These are phyloP conservation scores for Colletotrichum sp. DNA, from an alignment of 2,329 filamentous ascomycete species.

Conservation along the genomic window DNA sequence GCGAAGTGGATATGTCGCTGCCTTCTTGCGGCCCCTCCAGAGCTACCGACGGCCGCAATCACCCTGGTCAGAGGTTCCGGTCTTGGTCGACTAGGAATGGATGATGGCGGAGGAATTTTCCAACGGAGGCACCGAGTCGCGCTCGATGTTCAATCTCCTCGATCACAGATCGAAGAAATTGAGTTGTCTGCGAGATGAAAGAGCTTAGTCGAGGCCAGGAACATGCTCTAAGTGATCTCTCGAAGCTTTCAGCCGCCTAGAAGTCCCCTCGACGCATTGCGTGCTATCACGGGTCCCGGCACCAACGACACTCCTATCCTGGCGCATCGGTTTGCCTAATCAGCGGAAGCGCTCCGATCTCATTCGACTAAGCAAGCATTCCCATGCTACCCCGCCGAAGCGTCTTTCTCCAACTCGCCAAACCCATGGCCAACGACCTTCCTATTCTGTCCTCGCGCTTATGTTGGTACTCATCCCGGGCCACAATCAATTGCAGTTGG, in stretches of 20 bases:
- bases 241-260: too few species aligned
- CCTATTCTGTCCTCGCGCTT: neutral
- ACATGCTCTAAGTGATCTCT: too few species aligned
- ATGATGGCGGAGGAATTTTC: too few species aligned
- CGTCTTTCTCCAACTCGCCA: neutral
- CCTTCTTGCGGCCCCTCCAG: neutral
- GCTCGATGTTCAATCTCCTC: too few species aligned
- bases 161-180: too few species aligned
- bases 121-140: too few species aligned
- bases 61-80: neutral
- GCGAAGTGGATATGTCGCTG: neutral
- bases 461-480: neutral
- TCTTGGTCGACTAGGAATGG: too few species aligned
- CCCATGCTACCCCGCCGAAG: neutral
- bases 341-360: neutral
- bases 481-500: neutral
- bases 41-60: neutral
- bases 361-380: neutral
- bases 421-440: neutral
- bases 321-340: neutral
- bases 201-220: too few species aligned
- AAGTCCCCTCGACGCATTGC: too few species aligned
- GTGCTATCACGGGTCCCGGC: neutral
- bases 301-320: neutral
- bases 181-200: too few species aligned